Base-by-base conservation (phyloP, 345 rosid species). In the Salix viminalis region DNA sequence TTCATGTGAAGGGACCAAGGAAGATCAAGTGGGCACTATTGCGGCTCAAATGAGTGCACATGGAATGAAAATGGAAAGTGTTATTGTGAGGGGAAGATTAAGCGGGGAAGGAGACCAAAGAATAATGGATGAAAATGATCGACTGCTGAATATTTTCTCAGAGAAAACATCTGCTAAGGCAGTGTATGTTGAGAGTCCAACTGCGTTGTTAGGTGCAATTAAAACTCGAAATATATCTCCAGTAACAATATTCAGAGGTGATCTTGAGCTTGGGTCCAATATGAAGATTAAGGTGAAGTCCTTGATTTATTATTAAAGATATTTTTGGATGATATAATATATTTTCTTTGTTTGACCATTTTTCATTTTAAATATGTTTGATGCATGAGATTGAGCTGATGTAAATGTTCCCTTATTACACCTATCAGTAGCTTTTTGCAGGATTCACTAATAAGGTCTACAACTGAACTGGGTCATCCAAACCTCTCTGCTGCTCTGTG, bases 181-280 rank as follows among this genome's bases (percentile, higher is more conserved):
- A n/a, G 84, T 85, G 67, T 76, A 84, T 67, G 91, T 91, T 60
- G 95, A 89, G 73, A 89, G 86, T 83, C 85, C 97, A 65, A 90
- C 82, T 71, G 90, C 97, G 74, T 85, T 96, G 76, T 81, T 89
- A 48, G 99, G 99, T 78, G 92, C 97, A 21, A 77, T 93, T 61
- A 88, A 83, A 83, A 96, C 97, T 2, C 90, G 97, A 76, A 86
- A 82, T 58, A 83, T 92, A 79, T 74, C 90, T 81, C 95, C 97
- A 37, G 93, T 90, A 75, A 91, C 99, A 46, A 34, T 92, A 70
- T 96, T 86, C 82, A 92, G 98, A 85, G 99, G 98, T 65, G 87
- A 88, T 71, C 91, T 93, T 84, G 98, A 96, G 85, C 83, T 93
- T 66, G 78, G 85, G 84, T 82, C 90, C 73, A 70, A 85, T 48